These are phyloP conservation scores for Sporothrix schenckii DNA, from an alignment of 2,329 filamentous ascomycete species.

Conservation along the genomic window DNA sequence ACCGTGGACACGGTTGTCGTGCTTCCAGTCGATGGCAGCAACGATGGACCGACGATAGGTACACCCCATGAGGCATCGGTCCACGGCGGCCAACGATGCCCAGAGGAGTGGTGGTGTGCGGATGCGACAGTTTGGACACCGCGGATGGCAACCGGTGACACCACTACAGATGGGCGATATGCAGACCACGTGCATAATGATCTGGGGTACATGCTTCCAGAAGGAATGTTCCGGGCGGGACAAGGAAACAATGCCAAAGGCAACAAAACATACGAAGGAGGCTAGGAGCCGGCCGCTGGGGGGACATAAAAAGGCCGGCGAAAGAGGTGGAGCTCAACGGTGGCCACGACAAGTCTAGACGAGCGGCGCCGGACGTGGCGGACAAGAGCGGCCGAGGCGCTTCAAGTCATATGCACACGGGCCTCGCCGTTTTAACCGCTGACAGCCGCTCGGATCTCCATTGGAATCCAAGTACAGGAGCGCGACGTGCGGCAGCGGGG, in stretches of 20 bases:
- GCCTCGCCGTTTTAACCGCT: not conserved
- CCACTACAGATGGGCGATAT: not conserved
- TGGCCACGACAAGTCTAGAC: not conserved
- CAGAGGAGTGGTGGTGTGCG: not conserved
- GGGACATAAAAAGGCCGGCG: not conserved
- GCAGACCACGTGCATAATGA: not conserved
- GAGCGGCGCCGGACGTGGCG: not conserved
- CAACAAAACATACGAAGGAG: not conserved
- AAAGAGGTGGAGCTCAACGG: not conserved
- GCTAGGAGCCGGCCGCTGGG: conserved; percentile 17
- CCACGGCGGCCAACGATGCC: not conserved
- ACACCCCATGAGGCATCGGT: not conserved
- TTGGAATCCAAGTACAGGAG: not conserved
- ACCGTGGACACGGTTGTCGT: not conserved
- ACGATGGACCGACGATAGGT: not conserved
- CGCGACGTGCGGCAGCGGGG: too few relatives aligned
- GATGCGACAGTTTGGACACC: not conserved
- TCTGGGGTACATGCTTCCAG: conserved; percentile 15
- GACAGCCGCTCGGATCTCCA: too few relatives aligned
- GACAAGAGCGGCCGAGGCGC: not conserved
- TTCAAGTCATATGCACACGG: not conserved
- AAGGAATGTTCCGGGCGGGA: not conserved
- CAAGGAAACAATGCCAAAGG: not conserved
- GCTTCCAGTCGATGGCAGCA: too few relatives aligned
- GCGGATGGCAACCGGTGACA: not conserved